phyloP scores from a whole-genome alignment of 345 rosid species.

The Euphorbia pulcherrima region DNA sequence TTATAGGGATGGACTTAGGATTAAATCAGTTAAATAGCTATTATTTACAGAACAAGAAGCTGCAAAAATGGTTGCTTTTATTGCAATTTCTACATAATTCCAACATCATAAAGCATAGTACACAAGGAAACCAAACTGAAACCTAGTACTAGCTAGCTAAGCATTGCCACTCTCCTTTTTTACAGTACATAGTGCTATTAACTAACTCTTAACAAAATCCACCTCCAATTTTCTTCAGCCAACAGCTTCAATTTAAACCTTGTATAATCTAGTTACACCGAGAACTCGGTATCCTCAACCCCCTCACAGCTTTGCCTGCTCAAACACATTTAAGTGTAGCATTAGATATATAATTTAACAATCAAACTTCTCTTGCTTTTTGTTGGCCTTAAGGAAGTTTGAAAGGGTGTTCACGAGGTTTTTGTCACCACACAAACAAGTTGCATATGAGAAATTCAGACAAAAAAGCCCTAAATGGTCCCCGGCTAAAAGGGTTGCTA shows the following conservation, averaged over 20 bases:
- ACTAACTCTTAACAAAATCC: background rate
- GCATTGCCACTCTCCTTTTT: slow-evolving; percentile 1
- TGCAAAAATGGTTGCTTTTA: background rate
- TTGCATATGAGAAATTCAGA: slow-evolving; percentile 3
- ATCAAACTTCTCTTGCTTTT: background rate
- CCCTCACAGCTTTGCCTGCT: slow-evolving; percentile 25
- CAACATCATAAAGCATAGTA: background rate
- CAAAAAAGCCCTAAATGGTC: slow-evolving; percentile 15
- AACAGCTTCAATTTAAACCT: slow-evolving; percentile 2
- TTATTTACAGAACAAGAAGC: slow-evolving; percentile 16
- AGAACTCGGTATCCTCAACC: background rate
- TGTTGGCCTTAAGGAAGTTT: background rate
- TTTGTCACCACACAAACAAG: slow-evolving; percentile 24
- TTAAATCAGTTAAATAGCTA: too few relatives aligned
- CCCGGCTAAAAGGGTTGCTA: slow-evolving; percentile 2
- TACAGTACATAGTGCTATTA: background rate
- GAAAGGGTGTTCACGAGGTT: slow-evolving; percentile 18
- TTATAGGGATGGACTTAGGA: too few relatives aligned
- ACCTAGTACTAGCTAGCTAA: background rate
- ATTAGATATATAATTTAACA: background rate
- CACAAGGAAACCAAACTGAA: background rate
- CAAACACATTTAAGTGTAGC: background rate
- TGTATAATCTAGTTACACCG: background rate
- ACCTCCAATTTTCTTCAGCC: background rate
- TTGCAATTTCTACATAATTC: background rate